A percentile compares a stretch with the other conserved stretches of the same genome.
phyloP scores from a whole-genome alignment of 2,329 filamentous ascomycete species.

The Seiridium cupressi region DNA sequence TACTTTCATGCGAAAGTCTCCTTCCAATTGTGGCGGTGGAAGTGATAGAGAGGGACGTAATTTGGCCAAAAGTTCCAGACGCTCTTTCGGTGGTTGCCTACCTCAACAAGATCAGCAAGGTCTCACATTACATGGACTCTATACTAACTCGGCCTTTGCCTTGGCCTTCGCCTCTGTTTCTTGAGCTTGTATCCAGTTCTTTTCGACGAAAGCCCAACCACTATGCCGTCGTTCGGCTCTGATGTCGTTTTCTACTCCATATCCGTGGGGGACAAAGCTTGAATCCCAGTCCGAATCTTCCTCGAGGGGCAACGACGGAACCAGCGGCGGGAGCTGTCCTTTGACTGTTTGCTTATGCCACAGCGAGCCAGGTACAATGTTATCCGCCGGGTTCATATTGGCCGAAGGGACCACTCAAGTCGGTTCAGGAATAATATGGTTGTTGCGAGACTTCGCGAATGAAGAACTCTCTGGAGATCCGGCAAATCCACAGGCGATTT shows the following conservation, averaged over 20 bases:
- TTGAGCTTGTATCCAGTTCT: slow-evolving; percentile 14
- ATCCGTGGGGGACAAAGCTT: slow-evolving; percentile 11
- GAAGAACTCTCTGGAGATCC: background rate
- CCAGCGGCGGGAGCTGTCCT: slow-evolving; percentile 5
- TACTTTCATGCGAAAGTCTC: slow-evolving; percentile 26
- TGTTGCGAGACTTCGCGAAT: background rate
- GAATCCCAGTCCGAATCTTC: slow-evolving; percentile 24
- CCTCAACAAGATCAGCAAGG: background rate
- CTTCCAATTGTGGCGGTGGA: slow-evolving; percentile 20
- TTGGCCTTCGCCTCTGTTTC: background rate
- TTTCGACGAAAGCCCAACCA: slow-evolving; percentile 25
- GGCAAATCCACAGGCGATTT: no score
- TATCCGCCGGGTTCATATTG: background rate
- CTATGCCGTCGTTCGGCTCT: slow-evolving; percentile 21
- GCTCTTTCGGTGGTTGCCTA: slow-evolving; percentile 7
- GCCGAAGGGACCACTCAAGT: background rate
- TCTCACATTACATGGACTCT: background rate
- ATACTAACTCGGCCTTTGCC: background rate
- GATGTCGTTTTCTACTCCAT: background rate
- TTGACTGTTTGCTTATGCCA: slow-evolving; percentile 5
- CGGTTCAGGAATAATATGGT: no score
- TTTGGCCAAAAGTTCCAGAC: slow-evolving; percentile 9
- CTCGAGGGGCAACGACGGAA: slow-evolving; percentile 1
- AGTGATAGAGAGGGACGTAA: slow-evolving; percentile 23
- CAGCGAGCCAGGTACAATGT: slow-evolving; percentile 4